phyloP scores from a whole-genome alignment of 2,329 filamentous ascomycete genomes.

The Aureobasidium sp. region DNA sequence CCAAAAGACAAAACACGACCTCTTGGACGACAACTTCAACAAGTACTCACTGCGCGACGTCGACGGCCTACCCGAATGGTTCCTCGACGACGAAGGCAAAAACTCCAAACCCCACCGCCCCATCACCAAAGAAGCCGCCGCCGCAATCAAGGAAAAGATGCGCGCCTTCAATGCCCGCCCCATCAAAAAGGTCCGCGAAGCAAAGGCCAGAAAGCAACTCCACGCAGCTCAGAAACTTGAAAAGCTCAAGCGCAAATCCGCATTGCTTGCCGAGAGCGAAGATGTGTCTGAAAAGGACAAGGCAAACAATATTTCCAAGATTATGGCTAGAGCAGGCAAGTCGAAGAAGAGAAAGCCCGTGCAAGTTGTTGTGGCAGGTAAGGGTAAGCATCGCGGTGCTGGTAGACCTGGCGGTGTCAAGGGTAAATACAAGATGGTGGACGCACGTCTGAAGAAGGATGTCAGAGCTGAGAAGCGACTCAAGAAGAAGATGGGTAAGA shows the following conservation, averaged over 20 bases:
- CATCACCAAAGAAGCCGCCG: slow-evolving; percentile 82
- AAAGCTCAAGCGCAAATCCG: slow-evolving; percentile 96
- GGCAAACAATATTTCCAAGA: slow-evolving; percentile 68
- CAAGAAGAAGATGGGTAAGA: slow-evolving; percentile 44
- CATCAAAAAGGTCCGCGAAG: slow-evolving; percentile 98
- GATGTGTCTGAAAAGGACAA: slow-evolving; percentile 95
- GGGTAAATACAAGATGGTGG: slow-evolving; percentile 96
- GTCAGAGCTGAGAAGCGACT: slow-evolving; percentile 75
- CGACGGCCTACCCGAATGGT: slow-evolving; percentile 94
- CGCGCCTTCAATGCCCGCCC: slow-evolving; percentile 89
- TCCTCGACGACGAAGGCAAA: slow-evolving; percentile 79
- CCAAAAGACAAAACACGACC: slow-evolving; percentile 66
- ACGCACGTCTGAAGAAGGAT: slow-evolving; percentile 94
- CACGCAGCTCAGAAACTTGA: slow-evolving; percentile 85
- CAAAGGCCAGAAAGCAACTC: slow-evolving; percentile 93
- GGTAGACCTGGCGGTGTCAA: slow-evolving; percentile 87
- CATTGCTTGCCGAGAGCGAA: slow-evolving; percentile 78
- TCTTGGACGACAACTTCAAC: slow-evolving; percentile 89
- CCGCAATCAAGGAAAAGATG: slow-evolving; percentile 89
- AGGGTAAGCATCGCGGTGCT: slow-evolving; percentile 74
- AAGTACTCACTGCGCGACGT: slow-evolving; percentile 83
- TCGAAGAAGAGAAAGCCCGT: slow-evolving; percentile 79
- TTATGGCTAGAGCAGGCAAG: slow-evolving; percentile 73
- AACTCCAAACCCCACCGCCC: slow-evolving; percentile 82
- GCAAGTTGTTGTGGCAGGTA: slow-evolving; percentile 81